Evolutionary conservation across 2,329 filamentous ascomycete species (phyloP), one percentile per base, ranked within the genome.

Genomic region (Penicillium sp.): DNA sequence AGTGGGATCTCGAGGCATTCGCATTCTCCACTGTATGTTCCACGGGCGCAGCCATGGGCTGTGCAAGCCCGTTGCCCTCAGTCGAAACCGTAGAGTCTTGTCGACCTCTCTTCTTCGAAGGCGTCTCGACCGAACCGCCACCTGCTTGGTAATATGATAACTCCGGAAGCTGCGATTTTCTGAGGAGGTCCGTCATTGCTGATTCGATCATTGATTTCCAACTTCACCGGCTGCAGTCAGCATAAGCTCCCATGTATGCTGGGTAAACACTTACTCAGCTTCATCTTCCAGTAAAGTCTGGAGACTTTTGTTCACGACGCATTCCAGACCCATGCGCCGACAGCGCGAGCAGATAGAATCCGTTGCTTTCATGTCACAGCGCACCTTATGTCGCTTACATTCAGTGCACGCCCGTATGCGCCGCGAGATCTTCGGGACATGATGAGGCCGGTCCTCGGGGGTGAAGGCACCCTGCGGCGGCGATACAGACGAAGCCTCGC

Each of bases 351-450:
- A 82, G 14, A 75, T 72, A 27, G 78, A 73, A 27, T 80, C 78
- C 29, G 75, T 74, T 39, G 73, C 68, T 54, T 76, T 72, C 77
- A 82, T 81, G 50, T 81, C 76, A 65, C 80, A 82, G 64, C 80
- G 80, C 56, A 81, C 80, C 66, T 82, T 82, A 57, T 81, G 79
- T 53, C 79, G 77, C 56, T 80, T 77, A 63, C 80, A 82, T 57
- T 80, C 77, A 9, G 79, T 80, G 62, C 80, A 82, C 27, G 80
- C 80, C 40, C 75, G 73, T 61, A 77, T 75, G 60, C 74, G 73
- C 54, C 75, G 72, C 22, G 75, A 77, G 34, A 77, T 77, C 61
- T 74, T 74, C 45, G 72, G 72, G 16, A 73, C 61, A 65, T 74
- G 70, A 18, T 61, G 67, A 50, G 63, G 51, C 48, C 70, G 64